Evolutionary conservation across 441 rosid genomes (phyloP).

Genomic region (Brassica balearica): DNA sequence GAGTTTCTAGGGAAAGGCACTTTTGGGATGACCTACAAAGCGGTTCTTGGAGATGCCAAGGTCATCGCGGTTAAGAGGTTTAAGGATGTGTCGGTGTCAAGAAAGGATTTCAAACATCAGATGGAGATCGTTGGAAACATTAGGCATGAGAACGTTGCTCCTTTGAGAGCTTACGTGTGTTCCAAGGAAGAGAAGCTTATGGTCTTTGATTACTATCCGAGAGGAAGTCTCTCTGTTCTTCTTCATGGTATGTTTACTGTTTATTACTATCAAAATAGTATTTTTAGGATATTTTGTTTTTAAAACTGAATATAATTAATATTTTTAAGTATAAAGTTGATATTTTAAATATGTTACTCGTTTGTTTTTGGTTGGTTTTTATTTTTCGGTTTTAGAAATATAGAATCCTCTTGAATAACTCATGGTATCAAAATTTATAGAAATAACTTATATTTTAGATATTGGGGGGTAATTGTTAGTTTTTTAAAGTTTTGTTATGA

Average conservation of each 20-base stretch:
- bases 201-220: constrained; percentile 67
- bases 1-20: constrained; percentile 94
- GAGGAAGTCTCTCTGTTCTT: constrained; percentile 65
- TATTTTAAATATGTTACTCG: too few relatives aligned
- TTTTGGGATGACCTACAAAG: constrained; percentile 83
- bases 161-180: constrained; percentile 80
- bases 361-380: too few relatives aligned
- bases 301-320: too few relatives aligned
- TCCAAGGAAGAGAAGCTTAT: constrained; percentile 93
- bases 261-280: not conserved
- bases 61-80: constrained; percentile 79
- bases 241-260: constrained; percentile 65
- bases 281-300: not conserved
- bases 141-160: constrained; percentile 72
- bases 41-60: constrained; percentile 74
- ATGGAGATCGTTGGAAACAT: constrained; percentile 76
- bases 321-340: not conserved
- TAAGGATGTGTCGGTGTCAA: constrained; percentile 64
- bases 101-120: constrained; percentile 83
- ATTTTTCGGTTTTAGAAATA: too few relatives aligned
- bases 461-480: too few relatives aligned
- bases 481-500: too few relatives aligned
- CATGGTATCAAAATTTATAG: too few relatives aligned
- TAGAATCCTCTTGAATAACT: too few relatives aligned
- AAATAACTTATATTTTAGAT: too few relatives aligned